Base-by-base conservation (phyloP, 1,284 basidiomycete species). In the Trichosporon sp. region DNA sequence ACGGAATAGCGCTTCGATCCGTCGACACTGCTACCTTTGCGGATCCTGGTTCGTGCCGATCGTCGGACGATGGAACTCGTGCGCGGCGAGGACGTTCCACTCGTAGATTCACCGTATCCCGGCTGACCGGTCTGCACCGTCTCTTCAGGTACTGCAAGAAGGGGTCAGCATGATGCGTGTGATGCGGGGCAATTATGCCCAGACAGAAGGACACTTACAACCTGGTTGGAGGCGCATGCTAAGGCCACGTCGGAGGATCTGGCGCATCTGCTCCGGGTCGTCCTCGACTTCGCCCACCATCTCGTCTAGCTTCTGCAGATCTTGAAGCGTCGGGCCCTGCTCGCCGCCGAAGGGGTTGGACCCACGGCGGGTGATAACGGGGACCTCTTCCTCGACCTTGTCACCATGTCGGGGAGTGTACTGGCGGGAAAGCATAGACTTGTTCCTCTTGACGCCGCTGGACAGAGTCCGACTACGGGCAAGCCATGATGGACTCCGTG, bases 41-140 rank as follows among this genome's bases (percentile, higher is more conserved):
- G 88, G 73, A 97, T 96, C 83, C 94, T 95, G 3, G 95, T 99
- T 21, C 95, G 87, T 8, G 92, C 93, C 11, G 92, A 87, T 54
- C 95, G 88, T 31, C 93, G 90, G 13, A 99, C 84, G 71, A 95
- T 93, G 77, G 89, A 78, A 13, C 91, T 91, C 1, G 91, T 92
- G 56, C 88, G 88, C 33, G 91, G 91, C 16, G 49, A 54, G 10
- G 46, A 52, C 16, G 49, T 54, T 2, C 49, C 49, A 16, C 25
- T 54, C 49, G 49, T 21, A 10, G 40, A 54, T n/a, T 54, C 49
- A 8, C 49, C 49, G 29, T 54, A 54, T 11, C 49, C 49, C 16
- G 49, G 49, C 14, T 54, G 25, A 6, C 49, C 49, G n/a, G 49
- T 31, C 27, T 54, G 49, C 27, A 74, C 62, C 46, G 73, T 70